phyloP scores from a whole-genome alignment of 2,329 filamentous ascomycete species.

The Colletotrichum tropicale region DNA sequence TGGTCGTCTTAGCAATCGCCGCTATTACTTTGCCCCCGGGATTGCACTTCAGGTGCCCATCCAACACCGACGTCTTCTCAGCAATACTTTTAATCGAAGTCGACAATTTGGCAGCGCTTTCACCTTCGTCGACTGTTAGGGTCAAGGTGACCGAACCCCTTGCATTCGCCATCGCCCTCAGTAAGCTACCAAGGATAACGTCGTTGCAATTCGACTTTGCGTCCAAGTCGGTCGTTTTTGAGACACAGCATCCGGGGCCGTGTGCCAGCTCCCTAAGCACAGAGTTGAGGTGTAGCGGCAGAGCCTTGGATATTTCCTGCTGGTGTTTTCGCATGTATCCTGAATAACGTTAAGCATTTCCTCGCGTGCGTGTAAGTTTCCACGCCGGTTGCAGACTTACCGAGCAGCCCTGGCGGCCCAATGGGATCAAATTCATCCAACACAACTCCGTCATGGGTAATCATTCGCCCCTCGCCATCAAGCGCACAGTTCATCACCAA shows the following conservation, averaged over 20 bases:
- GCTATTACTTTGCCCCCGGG: neutral
- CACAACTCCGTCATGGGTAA: neutral
- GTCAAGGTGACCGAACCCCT: neutral
- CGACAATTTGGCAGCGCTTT: neutral
- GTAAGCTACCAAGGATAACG: neutral
- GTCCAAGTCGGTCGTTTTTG: neutral
- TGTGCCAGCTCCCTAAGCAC: neutral
- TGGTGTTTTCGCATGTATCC: neutral
- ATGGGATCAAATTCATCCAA: neutral
- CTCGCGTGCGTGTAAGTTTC: fast-evolving
- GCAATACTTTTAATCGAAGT: neutral
- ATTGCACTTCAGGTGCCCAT: neutral
- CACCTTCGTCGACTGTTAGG: neutral
- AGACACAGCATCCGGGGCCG: neutral
- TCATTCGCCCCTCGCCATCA: neutral
- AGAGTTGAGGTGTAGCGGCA: neutral
- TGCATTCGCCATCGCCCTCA: neutral
- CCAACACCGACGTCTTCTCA: neutral
- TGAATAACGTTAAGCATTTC: neutral
- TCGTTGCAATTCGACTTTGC: neutral
- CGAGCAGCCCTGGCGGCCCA: neutral
- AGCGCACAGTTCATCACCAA: neutral
- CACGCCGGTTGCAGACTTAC: neutral
- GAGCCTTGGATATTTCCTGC: neutral
- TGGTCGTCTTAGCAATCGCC: fast-evolving